These are phyloP conservation scores for Ascoidea asiatica DNA, from an alignment of 805 yeast species.

Conservation along the genomic window DNA sequence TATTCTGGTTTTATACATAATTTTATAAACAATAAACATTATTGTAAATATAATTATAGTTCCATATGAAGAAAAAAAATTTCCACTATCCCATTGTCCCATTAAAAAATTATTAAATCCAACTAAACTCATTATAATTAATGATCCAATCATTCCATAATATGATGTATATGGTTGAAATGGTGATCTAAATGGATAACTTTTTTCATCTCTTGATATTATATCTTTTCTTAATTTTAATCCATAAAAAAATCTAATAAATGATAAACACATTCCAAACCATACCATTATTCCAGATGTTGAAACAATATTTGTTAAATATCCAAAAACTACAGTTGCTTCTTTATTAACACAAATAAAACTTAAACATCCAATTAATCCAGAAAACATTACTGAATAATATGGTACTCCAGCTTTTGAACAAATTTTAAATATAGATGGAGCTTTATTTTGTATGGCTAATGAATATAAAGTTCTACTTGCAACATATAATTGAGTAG, in stretches of 20 bases:
- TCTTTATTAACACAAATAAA: slow-evolving; percentile 36
- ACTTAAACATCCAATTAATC: slow-evolving; percentile 37
- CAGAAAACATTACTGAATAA: slow-evolving; percentile 46
- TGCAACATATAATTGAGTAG: slow-evolving; percentile 47
- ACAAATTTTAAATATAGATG: slow-evolving; percentile 45
- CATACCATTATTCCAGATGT: slow-evolving; percentile 56
- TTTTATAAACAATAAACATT: slow-evolving; percentile 40
- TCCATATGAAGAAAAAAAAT: slow-evolving; percentile 54
- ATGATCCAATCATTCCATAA: slow-evolving; percentile 43
- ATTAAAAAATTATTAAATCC: slow-evolving; percentile 49
- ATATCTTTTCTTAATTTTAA: slow-evolving; percentile 42
- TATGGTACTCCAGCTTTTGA: slow-evolving; percentile 60
- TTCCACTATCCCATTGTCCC: slow-evolving; percentile 42
- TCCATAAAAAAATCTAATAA: slow-evolving; percentile 39
- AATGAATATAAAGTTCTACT: slow-evolving; percentile 43
- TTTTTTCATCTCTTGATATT: slow-evolving; percentile 36
- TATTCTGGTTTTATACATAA: slow-evolving; percentile 45
- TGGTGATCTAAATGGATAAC: slow-evolving; percentile 59
- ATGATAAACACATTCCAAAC: slow-evolving; percentile 50
- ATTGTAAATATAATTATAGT: slow-evolving; percentile 36
- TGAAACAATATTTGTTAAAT: slow-evolving; percentile 42
- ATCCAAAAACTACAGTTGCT: slow-evolving; percentile 42
- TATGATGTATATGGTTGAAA: slow-evolving; percentile 57
- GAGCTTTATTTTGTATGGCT: slow-evolving; percentile 45
- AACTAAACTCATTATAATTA: slow-evolving; percentile 36